phyloP scores from a whole-genome alignment of 768 basidiomycete species.

The Pisolithus microcarpus region DNA sequence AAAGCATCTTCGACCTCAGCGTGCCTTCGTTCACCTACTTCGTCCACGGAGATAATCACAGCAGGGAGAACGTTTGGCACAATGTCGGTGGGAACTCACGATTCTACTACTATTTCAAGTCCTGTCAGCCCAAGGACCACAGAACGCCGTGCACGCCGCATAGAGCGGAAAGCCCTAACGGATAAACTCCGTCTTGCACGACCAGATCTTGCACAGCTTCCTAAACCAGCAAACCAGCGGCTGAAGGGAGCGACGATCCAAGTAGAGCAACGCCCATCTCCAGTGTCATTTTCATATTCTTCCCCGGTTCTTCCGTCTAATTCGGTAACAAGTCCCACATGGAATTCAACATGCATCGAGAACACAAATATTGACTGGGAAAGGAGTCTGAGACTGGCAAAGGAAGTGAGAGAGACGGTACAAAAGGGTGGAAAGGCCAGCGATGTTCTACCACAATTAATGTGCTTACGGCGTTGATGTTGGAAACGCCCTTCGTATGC shows the following conservation, averaged over 20 bases:
- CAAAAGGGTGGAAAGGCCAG: constrained; percentile 11
- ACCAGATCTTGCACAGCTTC: constrained; percentile 34
- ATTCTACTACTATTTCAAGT: not conserved
- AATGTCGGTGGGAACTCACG: not conserved
- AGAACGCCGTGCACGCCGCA: constrained; percentile 13
- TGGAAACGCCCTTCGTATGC: too few relatives aligned
- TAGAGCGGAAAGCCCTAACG: constrained; percentile 21
- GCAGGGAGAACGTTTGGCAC: not conserved
- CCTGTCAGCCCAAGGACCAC: constrained; percentile 14
- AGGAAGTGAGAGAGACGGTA: constrained; percentile 16
- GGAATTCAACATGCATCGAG: not conserved
- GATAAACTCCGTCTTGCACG: constrained; percentile 38
- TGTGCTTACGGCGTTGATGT: constrained; percentile 16
- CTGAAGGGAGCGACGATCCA: constrained; percentile 6
- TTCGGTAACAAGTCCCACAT: too few relatives aligned
- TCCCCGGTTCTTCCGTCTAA: not conserved
- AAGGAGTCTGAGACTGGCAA: constrained; percentile 17
- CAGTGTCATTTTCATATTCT: not conserved
- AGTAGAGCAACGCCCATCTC: not conserved
- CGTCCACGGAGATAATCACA: not conserved
- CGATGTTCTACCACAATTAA: constrained; percentile 23
- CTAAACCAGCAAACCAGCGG: constrained; percentile 19
- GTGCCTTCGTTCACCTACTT: not conserved
- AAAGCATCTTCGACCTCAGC: not conserved
- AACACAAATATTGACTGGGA: constrained; percentile 22